Evolutionary conservation across 2,329 filamentous ascomycete genomes (phyloP).

Genomic region (Penicillium rolfsii): DNA sequence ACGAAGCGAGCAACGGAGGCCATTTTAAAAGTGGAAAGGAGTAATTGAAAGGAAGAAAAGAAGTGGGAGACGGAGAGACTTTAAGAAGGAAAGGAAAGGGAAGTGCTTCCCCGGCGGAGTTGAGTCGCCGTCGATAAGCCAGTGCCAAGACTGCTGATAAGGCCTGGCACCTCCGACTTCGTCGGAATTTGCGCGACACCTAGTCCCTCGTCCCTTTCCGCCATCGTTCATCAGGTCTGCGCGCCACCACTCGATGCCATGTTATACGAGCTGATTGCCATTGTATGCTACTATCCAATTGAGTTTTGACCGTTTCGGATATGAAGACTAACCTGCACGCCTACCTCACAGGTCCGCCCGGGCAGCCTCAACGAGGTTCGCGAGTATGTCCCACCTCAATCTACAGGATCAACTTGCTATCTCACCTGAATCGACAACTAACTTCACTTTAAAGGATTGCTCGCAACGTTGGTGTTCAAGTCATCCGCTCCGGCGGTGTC

Average conservation of each 20-base stretch:
- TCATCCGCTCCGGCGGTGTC: conserved; percentile 83
- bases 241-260: conserved; percentile 55
- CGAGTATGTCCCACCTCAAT: conserved; percentile 66
- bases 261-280: conserved; percentile 97
- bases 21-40: conserved; percentile 34
- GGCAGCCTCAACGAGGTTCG: conserved; percentile 89
- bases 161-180: conserved; percentile 24
- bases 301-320: not conserved
- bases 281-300: conserved; percentile 62
- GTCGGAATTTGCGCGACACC: conserved; percentile 31
- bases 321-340: conserved; percentile 18
- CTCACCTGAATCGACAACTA: conserved; percentile 6
- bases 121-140: conserved; percentile 30
- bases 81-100: conserved; percentile 34
- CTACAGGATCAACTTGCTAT: conserved; percentile 12
- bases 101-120: conserved; percentile 34
- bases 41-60: conserved; percentile 18
- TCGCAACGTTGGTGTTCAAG: conserved; percentile 76
- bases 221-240: conserved; percentile 24
- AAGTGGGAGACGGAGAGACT: conserved; percentile 29
- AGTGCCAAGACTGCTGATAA: conserved; percentile 38
- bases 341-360: conserved; percentile 73
- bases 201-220: conserved; percentile 23
- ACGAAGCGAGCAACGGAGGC: conserved; percentile 41
- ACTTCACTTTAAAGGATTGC: conserved; percentile 68